phyloP scores from a whole-genome alignment of 163 green algal genomes.

The Chloromonas sp. region DNA sequence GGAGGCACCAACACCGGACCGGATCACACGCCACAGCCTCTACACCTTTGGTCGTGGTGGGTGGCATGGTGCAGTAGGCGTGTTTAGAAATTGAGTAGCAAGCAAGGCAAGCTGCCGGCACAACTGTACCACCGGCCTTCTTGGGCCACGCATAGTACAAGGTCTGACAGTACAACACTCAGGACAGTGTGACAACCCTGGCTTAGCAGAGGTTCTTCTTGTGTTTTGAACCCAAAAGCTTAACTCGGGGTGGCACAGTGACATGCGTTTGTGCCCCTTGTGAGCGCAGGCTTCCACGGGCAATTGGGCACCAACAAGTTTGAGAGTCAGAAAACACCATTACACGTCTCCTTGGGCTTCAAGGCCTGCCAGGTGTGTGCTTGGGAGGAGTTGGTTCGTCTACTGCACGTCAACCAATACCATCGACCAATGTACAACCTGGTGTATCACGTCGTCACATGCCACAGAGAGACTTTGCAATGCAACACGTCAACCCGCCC shows the following conservation, averaged over 20 bases:
- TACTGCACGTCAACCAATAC: background rate
- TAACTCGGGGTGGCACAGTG: background rate
- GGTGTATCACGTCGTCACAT: too few species aligned
- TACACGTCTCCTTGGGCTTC: constrained; percentile 42
- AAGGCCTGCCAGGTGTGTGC: constrained; percentile 27
- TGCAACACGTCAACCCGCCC: too few species aligned
- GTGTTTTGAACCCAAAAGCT: too few species aligned
- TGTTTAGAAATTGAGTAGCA: too few species aligned
- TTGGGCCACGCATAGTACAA: too few species aligned
- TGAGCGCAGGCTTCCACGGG: constrained; percentile 69
- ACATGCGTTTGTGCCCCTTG: background rate
- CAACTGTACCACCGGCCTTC: too few species aligned
- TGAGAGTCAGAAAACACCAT: constrained; percentile 30
- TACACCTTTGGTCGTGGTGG: constrained; percentile 58
- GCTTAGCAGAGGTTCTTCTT: background rate
- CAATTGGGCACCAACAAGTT: constrained; percentile 64
- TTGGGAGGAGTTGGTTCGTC: background rate
- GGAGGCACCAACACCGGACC: background rate
- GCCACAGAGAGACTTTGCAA: too few species aligned
- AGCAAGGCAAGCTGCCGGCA: too few species aligned
- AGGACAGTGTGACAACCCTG: too few species aligned
- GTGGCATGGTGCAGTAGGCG: background rate
- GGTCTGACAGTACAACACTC: too few species aligned
- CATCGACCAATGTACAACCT: too few species aligned
- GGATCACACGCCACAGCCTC: constrained; percentile 20